phyloP scores from a whole-genome alignment of 106 monocot genomes.

The Dioscorea dumetorum region DNA sequence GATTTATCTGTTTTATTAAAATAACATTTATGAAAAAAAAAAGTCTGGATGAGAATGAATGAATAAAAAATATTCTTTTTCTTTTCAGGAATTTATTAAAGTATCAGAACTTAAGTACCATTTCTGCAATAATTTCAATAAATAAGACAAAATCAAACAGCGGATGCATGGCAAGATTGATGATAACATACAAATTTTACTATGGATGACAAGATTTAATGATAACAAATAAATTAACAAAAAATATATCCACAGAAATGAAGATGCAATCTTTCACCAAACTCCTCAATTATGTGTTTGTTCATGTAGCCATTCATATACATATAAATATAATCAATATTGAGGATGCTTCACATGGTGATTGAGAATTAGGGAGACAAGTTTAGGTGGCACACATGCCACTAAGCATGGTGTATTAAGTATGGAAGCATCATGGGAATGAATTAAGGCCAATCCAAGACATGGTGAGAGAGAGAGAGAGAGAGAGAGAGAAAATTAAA shows the following conservation, averaged over 20 bases:
- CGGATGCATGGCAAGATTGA: neutral
- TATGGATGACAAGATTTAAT: neutral
- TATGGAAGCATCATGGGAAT: constrained; percentile 45
- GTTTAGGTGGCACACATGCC: constrained; percentile 43
- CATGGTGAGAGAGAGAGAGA: neutral
- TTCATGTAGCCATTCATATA: neutral
- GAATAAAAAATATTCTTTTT: no score
- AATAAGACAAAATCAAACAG: neutral
- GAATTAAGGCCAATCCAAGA: constrained; percentile 17
- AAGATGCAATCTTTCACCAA: neutral
- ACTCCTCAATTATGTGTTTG: neutral
- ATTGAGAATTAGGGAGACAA: constrained; percentile 16
- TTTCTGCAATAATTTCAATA: no score
- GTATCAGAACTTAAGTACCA: no score
- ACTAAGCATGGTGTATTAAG: constrained; percentile 7
- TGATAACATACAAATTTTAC: neutral
- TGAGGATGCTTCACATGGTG: constrained; percentile 20
- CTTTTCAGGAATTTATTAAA: no score
- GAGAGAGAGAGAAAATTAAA: neutral
- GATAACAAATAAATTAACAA: neutral
- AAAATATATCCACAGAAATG: neutral
- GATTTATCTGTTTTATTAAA: no score
- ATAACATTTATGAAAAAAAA: no score
- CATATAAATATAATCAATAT: no score
- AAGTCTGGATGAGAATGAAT: no score